Evolutionary conservation across 225 moss, liverwort and hornwort genomes (phyloP).

Genomic region (Thuidium tamariscinum): DNA sequence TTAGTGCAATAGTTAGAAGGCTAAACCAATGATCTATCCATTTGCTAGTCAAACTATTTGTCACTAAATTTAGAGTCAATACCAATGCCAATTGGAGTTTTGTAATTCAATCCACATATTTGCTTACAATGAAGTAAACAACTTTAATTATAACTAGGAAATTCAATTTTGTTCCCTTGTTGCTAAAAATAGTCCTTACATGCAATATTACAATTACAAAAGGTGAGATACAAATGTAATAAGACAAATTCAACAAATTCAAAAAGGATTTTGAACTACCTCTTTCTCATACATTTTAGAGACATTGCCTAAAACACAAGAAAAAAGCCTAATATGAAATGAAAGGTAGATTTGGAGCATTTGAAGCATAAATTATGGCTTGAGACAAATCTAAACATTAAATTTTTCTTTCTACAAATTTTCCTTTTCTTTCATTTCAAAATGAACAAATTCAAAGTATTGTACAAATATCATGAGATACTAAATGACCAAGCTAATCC

Average conservation of each 20-base stretch:
- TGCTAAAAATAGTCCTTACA: neutral
- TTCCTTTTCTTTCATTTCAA: neutral
- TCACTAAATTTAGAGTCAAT: too few relatives aligned
- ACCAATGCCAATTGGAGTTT: too few relatives aligned
- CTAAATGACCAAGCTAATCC: neutral
- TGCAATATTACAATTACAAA: neutral
- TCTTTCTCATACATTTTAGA: neutral
- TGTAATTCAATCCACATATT: too few relatives aligned
- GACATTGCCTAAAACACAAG: neutral
- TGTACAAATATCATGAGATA: neutral
- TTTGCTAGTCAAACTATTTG: too few relatives aligned
- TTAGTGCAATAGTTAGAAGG: too few relatives aligned
- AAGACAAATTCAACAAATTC: neutral
- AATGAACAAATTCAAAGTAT: too few relatives aligned
- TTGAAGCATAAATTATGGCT: neutral
- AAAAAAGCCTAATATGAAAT: accelerated
- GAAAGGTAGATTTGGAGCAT: neutral
- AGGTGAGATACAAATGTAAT: neutral
- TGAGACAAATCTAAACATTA: neutral
- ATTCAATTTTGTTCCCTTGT: neutral
- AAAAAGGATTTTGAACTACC: neutral
- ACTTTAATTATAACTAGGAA: neutral
- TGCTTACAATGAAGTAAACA: too few relatives aligned
- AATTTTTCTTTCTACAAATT: neutral
- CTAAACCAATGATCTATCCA: accelerated